Evolutionary conservation across 805 yeast genomes (phyloP), one percentile per base, ranked within the genome.

Genomic region (Hanseniaspora valbyensis): DNA sequence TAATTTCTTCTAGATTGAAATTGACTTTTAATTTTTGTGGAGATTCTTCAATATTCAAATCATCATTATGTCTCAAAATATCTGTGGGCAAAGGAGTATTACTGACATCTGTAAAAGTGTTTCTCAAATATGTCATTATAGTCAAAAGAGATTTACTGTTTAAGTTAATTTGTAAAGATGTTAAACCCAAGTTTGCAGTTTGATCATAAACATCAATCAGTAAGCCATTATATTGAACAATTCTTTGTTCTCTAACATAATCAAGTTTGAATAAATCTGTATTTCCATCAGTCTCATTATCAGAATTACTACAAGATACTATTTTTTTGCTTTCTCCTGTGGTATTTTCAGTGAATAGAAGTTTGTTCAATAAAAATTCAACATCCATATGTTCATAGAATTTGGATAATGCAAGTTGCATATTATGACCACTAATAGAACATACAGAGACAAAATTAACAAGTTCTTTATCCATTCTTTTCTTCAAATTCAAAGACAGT

Each of bases 81-180:
- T 81, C 89, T 0, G 88, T 81, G 0, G 86, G 84, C 1, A 78
- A 68, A 39, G 77, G 78, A 5, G 76, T 76, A 0, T 83, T 80
- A 54, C 77, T 74, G 0, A 95, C 95, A 63, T 81, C 81, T 0
- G 96, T 83, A 62, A 92, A 92, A 0, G 97, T 92, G 41, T 87
- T 83, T 59, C 89, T 68, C 1, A 83, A 71, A 62, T 81, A 92
- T 62, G 88, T 90, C 55, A 90, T 66, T 13, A 92, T 67, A 1
- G 94, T 82, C 54, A 92, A 69, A 14, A 84, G 66, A 1, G 95
- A 83, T 59, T 78, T 83, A 43, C 96, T 77, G 0, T 94, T 78
- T 6, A 89, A 65, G 2, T 84, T 81, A 33, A 83, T 72, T 54
- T 77, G 77, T 49, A 92, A 75, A 13, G 94, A 86, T 0, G 95